Percentiles rank a stretch among this genome's conserved stretches.
phyloP scores from a whole-genome alignment of 768 basidiomycete species.

The Lentinula sp. region DNA sequence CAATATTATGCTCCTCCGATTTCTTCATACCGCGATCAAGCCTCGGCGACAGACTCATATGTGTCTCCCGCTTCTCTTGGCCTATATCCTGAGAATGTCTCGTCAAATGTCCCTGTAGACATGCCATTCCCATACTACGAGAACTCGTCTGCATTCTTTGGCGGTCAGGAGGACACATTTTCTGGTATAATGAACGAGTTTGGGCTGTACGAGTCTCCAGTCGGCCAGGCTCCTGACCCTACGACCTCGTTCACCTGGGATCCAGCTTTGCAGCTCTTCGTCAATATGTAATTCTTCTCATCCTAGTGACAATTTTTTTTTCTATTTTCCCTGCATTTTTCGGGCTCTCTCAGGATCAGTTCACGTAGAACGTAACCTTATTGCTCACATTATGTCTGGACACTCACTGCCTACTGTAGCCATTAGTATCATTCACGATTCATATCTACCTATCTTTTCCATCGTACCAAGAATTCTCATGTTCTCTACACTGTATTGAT shows the following conservation, averaged over 20 bases:
- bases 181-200: background rate
- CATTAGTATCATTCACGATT: background rate
- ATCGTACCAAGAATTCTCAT: background rate
- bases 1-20: background rate
- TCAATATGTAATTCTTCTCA: background rate
- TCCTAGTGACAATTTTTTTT: background rate
- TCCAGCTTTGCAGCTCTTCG: background rate
- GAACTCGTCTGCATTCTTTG: background rate
- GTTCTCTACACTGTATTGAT: background rate
- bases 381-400: constrained; percentile 1
- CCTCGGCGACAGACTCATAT: background rate
- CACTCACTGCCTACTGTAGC: background rate
- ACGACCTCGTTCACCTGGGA: background rate
- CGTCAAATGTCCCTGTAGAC: background rate
- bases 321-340: background rate
- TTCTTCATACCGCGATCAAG: background rate
- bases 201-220: background rate
- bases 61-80: background rate
- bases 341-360: background rate
- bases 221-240: background rate
- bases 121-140: background rate
- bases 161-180: background rate
- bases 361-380: background rate
- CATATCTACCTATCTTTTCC: constrained; percentile 3
- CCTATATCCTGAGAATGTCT: background rate